phyloP scores from a whole-genome alignment of 1,139 yeast genomes.

The Suhomyces yuchorum region DNA sequence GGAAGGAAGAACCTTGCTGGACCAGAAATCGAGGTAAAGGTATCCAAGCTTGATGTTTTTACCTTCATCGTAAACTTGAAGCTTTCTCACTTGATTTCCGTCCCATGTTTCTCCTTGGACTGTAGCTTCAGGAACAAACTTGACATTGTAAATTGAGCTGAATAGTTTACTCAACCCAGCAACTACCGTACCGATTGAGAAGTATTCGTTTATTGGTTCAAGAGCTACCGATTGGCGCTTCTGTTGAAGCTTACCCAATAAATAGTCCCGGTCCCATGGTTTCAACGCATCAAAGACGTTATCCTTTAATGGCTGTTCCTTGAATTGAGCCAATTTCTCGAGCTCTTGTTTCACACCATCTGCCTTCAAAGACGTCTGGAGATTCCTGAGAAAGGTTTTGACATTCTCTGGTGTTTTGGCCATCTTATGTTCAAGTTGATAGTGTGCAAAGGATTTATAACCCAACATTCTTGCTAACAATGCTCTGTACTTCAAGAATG shows the following conservation, averaged over 20 bases:
- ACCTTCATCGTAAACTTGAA: constrained; percentile 57
- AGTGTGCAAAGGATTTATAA: constrained; percentile 68
- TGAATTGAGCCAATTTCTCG: constrained; percentile 40
- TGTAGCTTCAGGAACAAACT: constrained; percentile 67
- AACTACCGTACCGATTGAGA: constrained; percentile 85
- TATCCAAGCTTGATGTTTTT: constrained; percentile 36
- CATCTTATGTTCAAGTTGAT: constrained; percentile 88
- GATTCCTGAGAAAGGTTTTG: constrained; percentile 59
- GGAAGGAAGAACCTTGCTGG: constrained; percentile 65
- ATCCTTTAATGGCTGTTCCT: constrained; percentile 24
- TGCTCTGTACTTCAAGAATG: constrained; percentile 66
- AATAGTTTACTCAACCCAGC: constrained; percentile 79
- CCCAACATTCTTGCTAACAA: constrained; percentile 76
- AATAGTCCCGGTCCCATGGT: constrained; percentile 93
- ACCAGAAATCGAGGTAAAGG: constrained; percentile 50
- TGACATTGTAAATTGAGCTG: constrained; percentile 70
- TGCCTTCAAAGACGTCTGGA: constrained; percentile 47
- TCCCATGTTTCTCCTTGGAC: constrained; percentile 86
- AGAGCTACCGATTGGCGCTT: constrained; percentile 6
- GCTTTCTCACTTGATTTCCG: constrained; percentile 72
- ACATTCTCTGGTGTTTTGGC: constrained; percentile 83
- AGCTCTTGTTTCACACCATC: constrained; percentile 65
- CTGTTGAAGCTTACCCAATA: constrained; percentile 30
- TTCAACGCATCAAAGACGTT: constrained; percentile 44
- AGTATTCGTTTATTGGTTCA: constrained; percentile 43